Conservation (phyloP, 257 asterid genomes). For the Leonotis leonurus region DNA sequence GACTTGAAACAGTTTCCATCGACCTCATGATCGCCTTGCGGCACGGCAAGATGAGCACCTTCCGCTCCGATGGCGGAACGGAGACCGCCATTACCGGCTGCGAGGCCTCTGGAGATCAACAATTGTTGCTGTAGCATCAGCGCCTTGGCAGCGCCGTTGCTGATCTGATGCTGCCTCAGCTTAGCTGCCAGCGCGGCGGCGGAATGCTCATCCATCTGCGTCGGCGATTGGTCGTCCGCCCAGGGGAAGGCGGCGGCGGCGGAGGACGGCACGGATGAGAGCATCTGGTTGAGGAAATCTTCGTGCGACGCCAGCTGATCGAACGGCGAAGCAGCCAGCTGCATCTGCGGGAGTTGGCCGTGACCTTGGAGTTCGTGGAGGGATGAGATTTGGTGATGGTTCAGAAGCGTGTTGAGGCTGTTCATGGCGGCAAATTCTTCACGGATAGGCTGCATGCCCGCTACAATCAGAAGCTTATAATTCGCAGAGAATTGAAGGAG, state of each 20-base stretch:
- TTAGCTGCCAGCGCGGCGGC: slow-evolving; percentile 45
- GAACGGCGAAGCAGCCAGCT: slow-evolving; percentile 29
- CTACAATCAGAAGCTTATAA: not conserved
- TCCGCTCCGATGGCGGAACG: slow-evolving; percentile 34
- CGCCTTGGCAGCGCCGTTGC: slow-evolving; percentile 49
- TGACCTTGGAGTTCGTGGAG: slow-evolving; percentile 44
- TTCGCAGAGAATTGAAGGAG: not conserved
- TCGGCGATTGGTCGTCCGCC: slow-evolving; percentile 29
- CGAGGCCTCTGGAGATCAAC: slow-evolving; percentile 45
- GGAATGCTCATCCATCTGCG: slow-evolving; percentile 40
- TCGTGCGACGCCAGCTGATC: slow-evolving; percentile 57
- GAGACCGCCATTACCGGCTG: slow-evolving; percentile 36
- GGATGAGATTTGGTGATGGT: slow-evolving; percentile 45
- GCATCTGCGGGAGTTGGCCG: slow-evolving; percentile 24
- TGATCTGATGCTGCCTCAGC: slow-evolving; percentile 66
- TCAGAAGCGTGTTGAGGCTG: slow-evolving; percentile 35
- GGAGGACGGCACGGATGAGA: slow-evolving; percentile 57
- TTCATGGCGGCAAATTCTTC: slow-evolving; percentile 51
- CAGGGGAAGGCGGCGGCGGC: slow-evolving; percentile 36
- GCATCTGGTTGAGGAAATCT: slow-evolving; percentile 75
- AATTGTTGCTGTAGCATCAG: slow-evolving; percentile 68
- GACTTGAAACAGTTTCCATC: slow-evolving; percentile 39
- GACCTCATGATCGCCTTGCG: slow-evolving; percentile 39
- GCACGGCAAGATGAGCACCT: slow-evolving; percentile 34
- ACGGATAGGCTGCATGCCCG: slow-evolving; percentile 29